Percentiles rank a stretch among this genome's conserved stretches.
phyloP scores from a whole-genome alignment of 2,329 filamentous ascomycete genomes.

The Fusarium sp. region DNA sequence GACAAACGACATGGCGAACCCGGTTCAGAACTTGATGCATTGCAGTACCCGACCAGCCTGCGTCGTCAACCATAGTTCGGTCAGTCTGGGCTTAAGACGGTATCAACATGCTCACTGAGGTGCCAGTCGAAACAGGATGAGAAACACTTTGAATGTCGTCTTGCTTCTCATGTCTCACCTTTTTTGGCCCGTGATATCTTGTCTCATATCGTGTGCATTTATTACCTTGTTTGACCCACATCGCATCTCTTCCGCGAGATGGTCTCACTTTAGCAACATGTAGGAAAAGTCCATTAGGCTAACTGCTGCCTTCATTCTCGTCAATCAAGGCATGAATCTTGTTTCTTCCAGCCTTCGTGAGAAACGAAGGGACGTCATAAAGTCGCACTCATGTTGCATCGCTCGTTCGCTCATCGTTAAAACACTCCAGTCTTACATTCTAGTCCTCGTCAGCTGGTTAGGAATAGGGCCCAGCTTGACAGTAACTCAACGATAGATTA shows the following conservation, averaged over 20 bases:
- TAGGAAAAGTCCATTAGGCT: conserved; percentile 5
- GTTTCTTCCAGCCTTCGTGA: conserved; percentile 15
- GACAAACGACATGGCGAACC: background rate
- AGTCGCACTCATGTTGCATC: background rate
- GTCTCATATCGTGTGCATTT: conserved; percentile 34
- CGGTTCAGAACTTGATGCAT: background rate
- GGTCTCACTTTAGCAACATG: conserved; percentile 28
- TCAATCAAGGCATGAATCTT: conserved; percentile 1
- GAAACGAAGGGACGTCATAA: conserved; percentile 16
- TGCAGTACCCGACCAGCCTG: background rate
- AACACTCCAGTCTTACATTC: background rate
- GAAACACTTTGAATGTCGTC: conserved; percentile 19
- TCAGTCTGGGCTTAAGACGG: conserved; percentile 8
- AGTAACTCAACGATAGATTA: background rate
- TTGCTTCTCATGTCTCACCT: conserved; percentile 32
- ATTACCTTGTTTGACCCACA: conserved; percentile 32
- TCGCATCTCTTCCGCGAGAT: conserved; percentile 29
- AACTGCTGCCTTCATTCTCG: background rate
- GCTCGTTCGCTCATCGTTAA: background rate
- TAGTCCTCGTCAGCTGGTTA: background rate
- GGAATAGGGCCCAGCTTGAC: background rate
- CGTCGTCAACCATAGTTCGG: conserved; percentile 6
- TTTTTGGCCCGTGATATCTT: conserved; percentile 36
- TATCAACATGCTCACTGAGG: conserved; percentile 21
- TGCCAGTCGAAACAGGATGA: conserved; percentile 8